Percentiles rank a stretch among this genome's conserved stretches.
phyloP scores from a whole-genome alignment of 2,329 filamentous ascomycete species.

The Paraphaeosphaeria minitans region DNA sequence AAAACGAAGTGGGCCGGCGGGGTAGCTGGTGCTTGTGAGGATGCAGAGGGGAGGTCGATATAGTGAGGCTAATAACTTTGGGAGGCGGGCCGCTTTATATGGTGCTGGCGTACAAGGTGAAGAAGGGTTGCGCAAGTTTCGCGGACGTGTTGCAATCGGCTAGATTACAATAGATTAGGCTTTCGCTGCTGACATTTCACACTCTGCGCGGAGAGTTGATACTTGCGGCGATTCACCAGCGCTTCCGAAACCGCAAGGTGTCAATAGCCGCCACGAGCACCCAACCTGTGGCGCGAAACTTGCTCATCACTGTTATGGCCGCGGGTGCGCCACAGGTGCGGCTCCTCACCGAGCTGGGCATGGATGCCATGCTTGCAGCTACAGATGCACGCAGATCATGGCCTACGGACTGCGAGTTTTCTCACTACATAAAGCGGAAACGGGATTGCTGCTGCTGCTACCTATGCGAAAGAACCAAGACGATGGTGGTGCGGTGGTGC shows the following conservation, averaged over 20 bases:
- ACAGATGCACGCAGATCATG: background rate
- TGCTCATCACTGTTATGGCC: slow-evolving; percentile 39
- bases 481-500: background rate
- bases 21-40: slow-evolving; percentile 9
- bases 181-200: slow-evolving; percentile 38
- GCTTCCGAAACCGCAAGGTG: slow-evolving; percentile 12
- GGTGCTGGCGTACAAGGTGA: slow-evolving; percentile 9
- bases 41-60: background rate
- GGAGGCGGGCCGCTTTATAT: slow-evolving; percentile 12
- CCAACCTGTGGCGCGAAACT: slow-evolving; percentile 38
- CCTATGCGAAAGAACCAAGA: background rate
- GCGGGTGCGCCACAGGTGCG: background rate
- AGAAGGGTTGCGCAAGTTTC: slow-evolving; percentile 40
- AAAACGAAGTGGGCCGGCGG: slow-evolving; percentile 14
- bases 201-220: slow-evolving; percentile 26
- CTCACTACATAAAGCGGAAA: background rate
- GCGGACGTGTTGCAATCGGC: slow-evolving; percentile 36
- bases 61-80: background rate
- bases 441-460: background rate
- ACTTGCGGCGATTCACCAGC: slow-evolving; percentile 33
- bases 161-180: slow-evolving; percentile 41
- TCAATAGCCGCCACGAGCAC: slow-evolving; percentile 22
- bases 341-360: background rate
- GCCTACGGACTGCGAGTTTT: background rate
- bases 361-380: background rate